Evolutionary conservation across 1,284 basidiomycete species (phyloP).

Genomic region (Ustilago bromivora): DNA sequence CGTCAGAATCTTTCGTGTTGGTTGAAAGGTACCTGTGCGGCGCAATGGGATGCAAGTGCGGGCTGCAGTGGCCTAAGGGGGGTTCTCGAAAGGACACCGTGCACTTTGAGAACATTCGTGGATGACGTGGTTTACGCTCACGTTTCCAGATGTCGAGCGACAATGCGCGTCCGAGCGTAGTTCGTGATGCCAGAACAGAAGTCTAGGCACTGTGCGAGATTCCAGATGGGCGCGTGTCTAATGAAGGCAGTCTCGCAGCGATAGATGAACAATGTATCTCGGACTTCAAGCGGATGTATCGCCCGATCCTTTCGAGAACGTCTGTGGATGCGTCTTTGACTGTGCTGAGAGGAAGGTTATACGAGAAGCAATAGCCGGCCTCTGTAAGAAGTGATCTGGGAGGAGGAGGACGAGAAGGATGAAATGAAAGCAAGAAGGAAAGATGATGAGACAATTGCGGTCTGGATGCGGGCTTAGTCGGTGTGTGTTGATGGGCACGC

Average conservation of each 20-base stretch:
- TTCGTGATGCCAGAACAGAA: background rate
- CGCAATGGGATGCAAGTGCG: background rate
- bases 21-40: background rate
- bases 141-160: background rate
- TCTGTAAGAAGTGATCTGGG: background rate
- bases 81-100: conserved; percentile 1
- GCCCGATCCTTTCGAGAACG: no score
- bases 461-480: conserved; percentile 7
- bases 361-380: background rate
- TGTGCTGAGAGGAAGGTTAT: background rate
- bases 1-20: background rate
- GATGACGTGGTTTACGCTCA: background rate
- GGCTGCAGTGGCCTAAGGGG: background rate
- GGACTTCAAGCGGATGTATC: no score
- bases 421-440: background rate
- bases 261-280: background rate
- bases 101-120: background rate
- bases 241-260: background rate
- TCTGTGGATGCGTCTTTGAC: no score
- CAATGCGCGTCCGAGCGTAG: background rate
- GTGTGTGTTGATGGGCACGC: background rate
- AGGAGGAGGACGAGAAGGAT: background rate
- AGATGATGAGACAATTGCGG: background rate
- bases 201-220: background rate
- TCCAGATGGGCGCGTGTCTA: background rate